A percentile compares a stretch with the other conserved stretches of the same genome.
These are phyloP conservation scores for Vanderwaltozyma tropicalis DNA, from an alignment of 805 yeast genomes.

Conservation along the genomic window DNA sequence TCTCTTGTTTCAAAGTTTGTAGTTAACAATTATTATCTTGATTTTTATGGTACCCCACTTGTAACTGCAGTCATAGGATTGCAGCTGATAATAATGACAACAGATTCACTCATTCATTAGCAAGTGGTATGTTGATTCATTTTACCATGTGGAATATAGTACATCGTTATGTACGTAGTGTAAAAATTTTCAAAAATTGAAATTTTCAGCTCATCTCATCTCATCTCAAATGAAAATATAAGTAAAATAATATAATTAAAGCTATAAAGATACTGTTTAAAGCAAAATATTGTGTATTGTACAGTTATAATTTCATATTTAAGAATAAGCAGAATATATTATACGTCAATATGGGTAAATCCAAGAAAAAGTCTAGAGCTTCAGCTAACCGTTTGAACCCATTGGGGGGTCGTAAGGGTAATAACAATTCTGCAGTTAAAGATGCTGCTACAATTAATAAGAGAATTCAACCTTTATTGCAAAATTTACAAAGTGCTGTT, in stretches of 20 bases:
- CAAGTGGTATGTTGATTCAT: background rate
- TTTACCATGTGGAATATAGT: background rate
- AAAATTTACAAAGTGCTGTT: conserved; percentile 48
- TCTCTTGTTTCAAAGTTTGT: no score
- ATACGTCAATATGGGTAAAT: conserved; percentile 61
- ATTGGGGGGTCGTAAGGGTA: conserved; percentile 15
- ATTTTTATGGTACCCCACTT: no score
- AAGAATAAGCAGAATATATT: no score
- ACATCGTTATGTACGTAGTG: conserved; percentile 1
- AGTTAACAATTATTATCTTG: no score
- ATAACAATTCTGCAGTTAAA: conserved; percentile 27
- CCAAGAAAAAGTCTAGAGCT: conserved; percentile 54
- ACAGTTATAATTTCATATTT: no score
- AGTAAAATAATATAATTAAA: background rate
- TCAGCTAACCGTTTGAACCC: conserved; percentile 33
- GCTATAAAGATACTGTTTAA: background rate
- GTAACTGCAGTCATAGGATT: no score
- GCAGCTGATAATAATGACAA: no score
- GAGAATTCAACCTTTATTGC: conserved; percentile 58
- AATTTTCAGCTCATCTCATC: conserved; percentile 13
- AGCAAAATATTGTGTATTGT: no score
- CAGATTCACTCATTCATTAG: no score
- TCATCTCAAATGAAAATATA: conserved; percentile 5
- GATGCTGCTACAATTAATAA: conserved; percentile 42
- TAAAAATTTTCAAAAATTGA: no score